Base-by-base conservation (phyloP, 1,284 basidiomycete genomes). In the Bothia castanella region DNA sequence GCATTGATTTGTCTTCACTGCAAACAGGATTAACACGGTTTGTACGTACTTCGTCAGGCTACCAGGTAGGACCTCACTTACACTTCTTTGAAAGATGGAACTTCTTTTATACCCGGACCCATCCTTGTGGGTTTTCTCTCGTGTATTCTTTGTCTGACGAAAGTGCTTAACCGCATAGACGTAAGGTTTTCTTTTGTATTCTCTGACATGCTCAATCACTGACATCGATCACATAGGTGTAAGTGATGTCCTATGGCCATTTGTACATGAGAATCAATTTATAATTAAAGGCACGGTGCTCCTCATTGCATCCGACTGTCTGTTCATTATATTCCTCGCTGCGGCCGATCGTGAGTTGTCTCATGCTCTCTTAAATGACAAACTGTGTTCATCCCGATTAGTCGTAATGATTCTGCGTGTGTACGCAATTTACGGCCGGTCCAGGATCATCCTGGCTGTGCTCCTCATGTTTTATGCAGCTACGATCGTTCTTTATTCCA, bases 391-490 rank as follows among this genome's bases (percentile, higher is more conserved):
- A 5, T 19, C 19, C 25, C 9, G 25, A 25, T 25, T 29, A 64
- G 62, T 60, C 13, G 48, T 64, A 25, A 61, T 64, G 60, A 61
- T 61, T 34, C 29, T 61, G 10, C 58, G 62, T 2, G 43, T 63
- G 14, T 63, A 65, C 31, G 56, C 62, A 14, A 49, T 65, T 49
- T 65, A 64, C 45, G 23, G 42, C 29, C 45, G 36, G 45, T 60
- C 56, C 21, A 61, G 9, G 56, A 29, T 44, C 12, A 21, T 63
- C 19, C 30, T 61, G 13, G 46, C 46, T 9, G 21, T 51, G n/a
- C 59, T 61, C 5, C 49, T 64, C 13, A 27, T 47, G 27, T n/a
- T 57, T 35, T 65, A 51, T 32, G 25, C 12, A 3, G 16, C 41
- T 7, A 53, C 48, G 14, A 27, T 63, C 6, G 5, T 47, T 23